A percentile compares a stretch with the other conserved stretches of the same genome.
Evolutionary conservation across 148 eudicot species (phyloP).

Genomic region (Vaccinium darrowii): DNA sequence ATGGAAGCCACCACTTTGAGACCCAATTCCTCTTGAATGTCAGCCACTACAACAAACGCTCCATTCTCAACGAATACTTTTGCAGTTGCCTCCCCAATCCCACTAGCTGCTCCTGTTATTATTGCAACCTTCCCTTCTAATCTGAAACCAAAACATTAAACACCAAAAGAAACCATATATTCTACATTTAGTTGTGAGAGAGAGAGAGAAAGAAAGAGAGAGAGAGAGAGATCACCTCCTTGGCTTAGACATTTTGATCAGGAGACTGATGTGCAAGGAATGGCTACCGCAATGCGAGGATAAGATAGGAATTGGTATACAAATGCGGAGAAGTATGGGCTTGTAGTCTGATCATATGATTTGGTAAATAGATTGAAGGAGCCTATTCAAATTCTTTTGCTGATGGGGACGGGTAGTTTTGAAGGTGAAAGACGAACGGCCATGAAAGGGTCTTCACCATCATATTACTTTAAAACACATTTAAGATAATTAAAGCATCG

Average conservation of each 20-base stretch:
- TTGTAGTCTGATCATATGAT: no score
- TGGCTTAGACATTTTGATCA: not conserved
- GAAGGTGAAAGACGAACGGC: no score
- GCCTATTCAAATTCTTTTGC: no score
- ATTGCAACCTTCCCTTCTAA: slow-evolving; percentile 11
- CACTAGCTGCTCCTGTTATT: slow-evolving; percentile 21
- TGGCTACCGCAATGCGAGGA: not conserved
- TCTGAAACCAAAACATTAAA: not conserved
- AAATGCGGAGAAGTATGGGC: not conserved
- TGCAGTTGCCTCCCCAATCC: slow-evolving; percentile 24
- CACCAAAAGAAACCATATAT: not conserved
- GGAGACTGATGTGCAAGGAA: not conserved
- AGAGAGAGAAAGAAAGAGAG: not conserved
- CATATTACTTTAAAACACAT: no score
- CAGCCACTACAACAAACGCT: slow-evolving; percentile 13
- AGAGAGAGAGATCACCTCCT: not conserved
- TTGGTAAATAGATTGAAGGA: no score
- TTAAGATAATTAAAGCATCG: no score
- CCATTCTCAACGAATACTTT: slow-evolving; percentile 12
- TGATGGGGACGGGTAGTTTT: no score
- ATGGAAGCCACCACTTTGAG: not conserved
- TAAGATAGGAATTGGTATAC: not conserved
- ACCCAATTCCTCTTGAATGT: slow-evolving; percentile 18
- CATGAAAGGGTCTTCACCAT: no score
- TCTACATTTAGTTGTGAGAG: no score